Conservation (phyloP, 768 basidiomycete species). For the Lentinula lateritia region DNA sequence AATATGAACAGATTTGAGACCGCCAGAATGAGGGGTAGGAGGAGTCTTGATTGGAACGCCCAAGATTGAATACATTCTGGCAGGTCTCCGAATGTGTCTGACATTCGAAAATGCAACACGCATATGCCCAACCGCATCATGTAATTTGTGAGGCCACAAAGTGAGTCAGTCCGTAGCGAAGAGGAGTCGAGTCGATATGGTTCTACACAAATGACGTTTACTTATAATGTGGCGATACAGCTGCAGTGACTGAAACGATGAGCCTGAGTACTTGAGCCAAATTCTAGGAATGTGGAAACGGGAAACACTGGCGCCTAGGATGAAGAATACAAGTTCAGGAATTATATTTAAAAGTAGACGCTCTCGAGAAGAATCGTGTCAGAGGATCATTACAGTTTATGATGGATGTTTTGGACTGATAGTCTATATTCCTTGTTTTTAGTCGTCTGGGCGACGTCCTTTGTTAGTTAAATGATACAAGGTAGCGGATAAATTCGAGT, state of each 20-base stretch:
- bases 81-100: background rate
- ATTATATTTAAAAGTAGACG: background rate
- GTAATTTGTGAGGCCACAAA: background rate
- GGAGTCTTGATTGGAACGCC: background rate
- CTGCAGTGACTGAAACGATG: too few species aligned
- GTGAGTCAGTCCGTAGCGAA: too few species aligned
- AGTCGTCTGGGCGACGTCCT: background rate
- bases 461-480: background rate
- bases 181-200: too few species aligned
- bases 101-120: background rate
- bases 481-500: background rate
- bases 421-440: too few species aligned
- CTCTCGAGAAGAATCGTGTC: background rate
- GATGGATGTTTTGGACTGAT: too few species aligned
- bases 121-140: background rate
- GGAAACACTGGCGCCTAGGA: background rate
- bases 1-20: background rate
- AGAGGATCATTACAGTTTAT: background rate
- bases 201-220: too few species aligned
- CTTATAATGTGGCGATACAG: too few species aligned
- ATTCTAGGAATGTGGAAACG: too few species aligned
- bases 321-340: background rate
- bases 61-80: background rate
- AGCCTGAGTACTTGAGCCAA: too few species aligned
- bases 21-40: too few species aligned